Evolutionary conservation across 352 stramenopile species (phyloP).

Genomic region (Globisporangium echinulatum): DNA sequence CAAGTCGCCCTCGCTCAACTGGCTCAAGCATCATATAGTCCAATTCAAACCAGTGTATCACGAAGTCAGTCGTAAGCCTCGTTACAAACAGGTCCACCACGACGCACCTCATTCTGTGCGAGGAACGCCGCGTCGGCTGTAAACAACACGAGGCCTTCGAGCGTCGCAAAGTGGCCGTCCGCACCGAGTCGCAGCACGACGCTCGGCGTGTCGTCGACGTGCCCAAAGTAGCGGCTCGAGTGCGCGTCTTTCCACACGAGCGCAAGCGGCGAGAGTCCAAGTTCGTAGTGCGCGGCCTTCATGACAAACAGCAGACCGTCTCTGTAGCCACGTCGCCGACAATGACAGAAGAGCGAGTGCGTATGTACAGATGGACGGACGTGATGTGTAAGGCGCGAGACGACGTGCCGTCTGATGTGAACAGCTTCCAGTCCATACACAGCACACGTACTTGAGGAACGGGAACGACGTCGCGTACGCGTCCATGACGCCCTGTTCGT

Average conservation of each 20-base stretch:
- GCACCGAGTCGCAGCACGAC: conserved; percentile 65
- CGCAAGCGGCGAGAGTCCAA: conserved; percentile 78
- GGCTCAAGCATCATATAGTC: background rate
- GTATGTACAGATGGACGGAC: background rate
- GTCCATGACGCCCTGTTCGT: conserved; percentile 56
- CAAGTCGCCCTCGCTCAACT: conserved; percentile 74
- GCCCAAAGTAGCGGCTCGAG: conserved; percentile 80
- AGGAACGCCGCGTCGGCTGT: conserved; percentile 39
- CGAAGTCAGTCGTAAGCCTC: background rate
- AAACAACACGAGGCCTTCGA: conserved; percentile 66
- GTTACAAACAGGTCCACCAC: background rate
- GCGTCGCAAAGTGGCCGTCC: conserved; percentile 45
- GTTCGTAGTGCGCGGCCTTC: conserved; percentile 87
- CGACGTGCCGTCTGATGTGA: background rate
- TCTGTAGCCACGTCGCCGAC: conserved; percentile 16
- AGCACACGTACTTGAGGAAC: conserved; percentile 72
- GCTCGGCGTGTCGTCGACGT: conserved; percentile 48
- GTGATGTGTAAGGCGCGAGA: background rate
- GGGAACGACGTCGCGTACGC: conserved; percentile 77
- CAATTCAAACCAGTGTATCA: background rate
- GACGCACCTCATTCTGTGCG: conserved; percentile 55
- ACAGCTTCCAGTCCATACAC: background rate
- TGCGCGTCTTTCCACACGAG: conserved; percentile 87
- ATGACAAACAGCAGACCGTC: conserved; percentile 89
- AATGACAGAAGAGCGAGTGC: background rate